phyloP scores from a whole-genome alignment of 345 rosid species.

The Syzygium aromaticum region DNA sequence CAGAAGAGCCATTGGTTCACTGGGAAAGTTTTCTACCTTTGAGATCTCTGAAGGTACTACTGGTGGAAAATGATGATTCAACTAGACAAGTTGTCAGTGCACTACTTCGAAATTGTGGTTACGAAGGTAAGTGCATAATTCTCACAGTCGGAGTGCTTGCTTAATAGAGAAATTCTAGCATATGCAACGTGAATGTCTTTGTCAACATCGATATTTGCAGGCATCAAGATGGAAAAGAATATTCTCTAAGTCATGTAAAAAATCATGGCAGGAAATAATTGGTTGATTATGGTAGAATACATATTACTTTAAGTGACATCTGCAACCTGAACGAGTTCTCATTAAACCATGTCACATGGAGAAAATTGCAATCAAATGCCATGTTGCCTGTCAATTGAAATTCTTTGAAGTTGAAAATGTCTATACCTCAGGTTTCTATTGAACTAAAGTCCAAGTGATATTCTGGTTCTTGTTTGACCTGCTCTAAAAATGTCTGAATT shows the following conservation, averaged over 20 bases:
- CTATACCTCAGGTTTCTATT: background rate
- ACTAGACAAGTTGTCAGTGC: constrained; percentile 81
- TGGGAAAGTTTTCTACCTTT: constrained; percentile 82
- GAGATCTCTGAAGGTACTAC: constrained; percentile 57
- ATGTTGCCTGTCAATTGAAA: background rate
- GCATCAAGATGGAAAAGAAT: background rate
- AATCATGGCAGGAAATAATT: background rate
- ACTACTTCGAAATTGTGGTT: constrained; percentile 74
- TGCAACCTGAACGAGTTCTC: background rate
- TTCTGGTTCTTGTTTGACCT: background rate
- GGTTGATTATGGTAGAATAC: background rate
- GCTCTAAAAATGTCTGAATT: background rate
- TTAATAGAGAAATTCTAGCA: background rate
- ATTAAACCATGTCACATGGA: background rate
- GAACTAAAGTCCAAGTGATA: background rate
- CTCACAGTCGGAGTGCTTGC: background rate
- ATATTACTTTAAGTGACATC: background rate
- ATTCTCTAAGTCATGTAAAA: background rate
- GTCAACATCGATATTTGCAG: background rate
- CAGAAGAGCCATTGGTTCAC: constrained; percentile 23
- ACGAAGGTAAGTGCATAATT: constrained; percentile 42
- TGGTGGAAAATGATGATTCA: constrained; percentile 73
- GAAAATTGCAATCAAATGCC: background rate
- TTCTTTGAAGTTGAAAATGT: background rate
- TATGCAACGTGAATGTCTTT: background rate